Evolutionary conservation across 2,329 filamentous ascomycete species (phyloP).

Genomic region (Colletotrichum lindemuthianum): DNA sequence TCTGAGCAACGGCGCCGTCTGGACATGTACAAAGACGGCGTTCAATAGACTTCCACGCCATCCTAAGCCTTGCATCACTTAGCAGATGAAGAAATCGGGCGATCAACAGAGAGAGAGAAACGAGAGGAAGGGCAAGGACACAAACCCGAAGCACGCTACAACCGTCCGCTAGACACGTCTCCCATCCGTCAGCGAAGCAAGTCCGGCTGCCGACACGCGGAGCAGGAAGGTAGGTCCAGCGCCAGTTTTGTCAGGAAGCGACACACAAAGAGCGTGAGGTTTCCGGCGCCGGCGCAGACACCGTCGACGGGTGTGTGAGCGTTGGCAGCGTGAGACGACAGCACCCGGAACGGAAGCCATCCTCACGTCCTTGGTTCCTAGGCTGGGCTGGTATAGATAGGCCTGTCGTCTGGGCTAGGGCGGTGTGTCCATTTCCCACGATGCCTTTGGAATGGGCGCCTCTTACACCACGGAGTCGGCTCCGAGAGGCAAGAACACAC

Average conservation of each 20-base stretch:
- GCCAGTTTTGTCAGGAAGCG: background rate
- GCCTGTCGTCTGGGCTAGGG: background rate
- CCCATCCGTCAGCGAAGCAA: background rate
- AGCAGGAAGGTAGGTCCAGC: background rate
- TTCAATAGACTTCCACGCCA: constrained; percentile 15
- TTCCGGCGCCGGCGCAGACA: constrained; percentile 8
- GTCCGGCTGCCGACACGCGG: background rate
- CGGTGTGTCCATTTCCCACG: background rate
- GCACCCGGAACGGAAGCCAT: constrained; percentile 4
- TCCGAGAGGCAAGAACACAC: constrained; percentile 1
- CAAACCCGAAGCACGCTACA: background rate
- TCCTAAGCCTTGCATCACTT: background rate
- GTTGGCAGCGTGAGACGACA: constrained; percentile 19
- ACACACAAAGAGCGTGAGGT: background rate
- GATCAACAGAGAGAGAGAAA: too few relatives aligned
- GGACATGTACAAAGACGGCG: background rate
- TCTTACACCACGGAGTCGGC: constrained; percentile 15
- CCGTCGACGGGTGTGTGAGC: constrained; percentile 26
- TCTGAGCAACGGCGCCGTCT: constrained; percentile 15
- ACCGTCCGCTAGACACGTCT: constrained; percentile 27
- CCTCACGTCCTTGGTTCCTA: background rate
- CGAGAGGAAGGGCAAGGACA: too few relatives aligned
- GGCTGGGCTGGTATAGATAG: background rate
- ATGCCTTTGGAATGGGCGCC: too few relatives aligned
- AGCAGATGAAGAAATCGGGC: too few relatives aligned